Base-by-base conservation (phyloP, 148 eudicot species). In the Dianthus caryophyllus region DNA sequence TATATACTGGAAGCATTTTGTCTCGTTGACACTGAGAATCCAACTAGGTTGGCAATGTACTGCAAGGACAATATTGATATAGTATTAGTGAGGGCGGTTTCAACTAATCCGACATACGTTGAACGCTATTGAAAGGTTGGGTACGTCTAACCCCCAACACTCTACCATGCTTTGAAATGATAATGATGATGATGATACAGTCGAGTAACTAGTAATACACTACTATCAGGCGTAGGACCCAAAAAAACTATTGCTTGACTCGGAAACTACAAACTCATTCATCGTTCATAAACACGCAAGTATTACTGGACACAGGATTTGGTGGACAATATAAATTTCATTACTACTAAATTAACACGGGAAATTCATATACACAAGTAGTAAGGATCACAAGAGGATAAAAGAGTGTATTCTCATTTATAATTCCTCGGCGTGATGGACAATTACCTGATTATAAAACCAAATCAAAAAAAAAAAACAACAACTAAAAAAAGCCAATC, bases 1-100 rank as follows among this genome's bases (percentile, higher is more conserved):
- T 60, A 71, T 7, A 61, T 74, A 77, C 20, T 44, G 64, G 44
- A 74, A 88, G 81, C 95, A 88, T 20, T 75, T 78, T 13, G 71
- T 73, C 73, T 80, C 73, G 70, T 71, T 80, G 38, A 75, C 82
- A 77, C 72, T 75, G 65, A 69, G 63, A 57, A 58, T 65, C 95
- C 95, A 85, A 56, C 74, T 70, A 69, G 81, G 64, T 49, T 74
- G 83, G 80, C 95, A 88, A 9, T 71, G 76, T 64, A 24, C 89
- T 83, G 86, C 67, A 65, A 55, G 49, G 55, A 30, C 46, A 53
- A 63, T 47, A 65, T 30, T 4, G 22, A 47, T 9, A 26, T 12
- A 15, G n/a, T 1, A 56, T 20, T 27, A 53, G 53, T 26, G 16
- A 51, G 24, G 39, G 31, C 0, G 22, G 8, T 46, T 27, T 47